Conservation (phyloP, 1,284 basidiomycete genomes). For the Apiotrichum sp. region DNA sequence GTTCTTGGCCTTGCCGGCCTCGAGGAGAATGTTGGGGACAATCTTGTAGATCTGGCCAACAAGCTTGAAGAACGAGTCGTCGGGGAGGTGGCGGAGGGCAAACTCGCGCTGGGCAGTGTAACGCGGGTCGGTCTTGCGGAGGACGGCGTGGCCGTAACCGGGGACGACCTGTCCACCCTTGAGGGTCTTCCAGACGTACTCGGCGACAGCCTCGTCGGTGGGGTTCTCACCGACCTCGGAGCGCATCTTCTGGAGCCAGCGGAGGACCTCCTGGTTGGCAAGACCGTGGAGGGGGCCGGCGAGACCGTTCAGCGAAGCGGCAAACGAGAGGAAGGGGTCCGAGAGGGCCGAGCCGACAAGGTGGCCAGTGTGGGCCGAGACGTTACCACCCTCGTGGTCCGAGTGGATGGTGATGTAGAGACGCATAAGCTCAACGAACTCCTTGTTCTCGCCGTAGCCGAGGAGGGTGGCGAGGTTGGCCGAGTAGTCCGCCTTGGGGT, state of each 20-base stretch:
- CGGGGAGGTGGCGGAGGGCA: conserved; percentile 78
- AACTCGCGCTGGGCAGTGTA: conserved; percentile 95
- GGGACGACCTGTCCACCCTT: conserved; percentile 88
- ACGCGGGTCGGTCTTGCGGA: conserved; percentile 95
- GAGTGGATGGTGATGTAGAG: conserved; percentile 98
- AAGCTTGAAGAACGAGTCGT: conserved; percentile 85
- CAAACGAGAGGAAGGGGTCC: conserved; percentile 94
- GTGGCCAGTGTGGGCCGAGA: conserved; percentile 94
- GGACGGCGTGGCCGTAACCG: conserved; percentile 92
- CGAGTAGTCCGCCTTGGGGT: conserved; percentile 84
- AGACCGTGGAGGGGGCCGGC: conserved; percentile 92
- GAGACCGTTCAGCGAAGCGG: conserved; percentile 89
- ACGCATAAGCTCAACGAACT: conserved; percentile 90
- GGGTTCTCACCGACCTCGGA: conserved; percentile 71
- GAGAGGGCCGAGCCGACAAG: conserved; percentile 96
- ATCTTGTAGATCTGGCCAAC: conserved; percentile 89
- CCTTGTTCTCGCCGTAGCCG: conserved; percentile 81
- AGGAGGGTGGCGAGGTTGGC: conserved; percentile 87
- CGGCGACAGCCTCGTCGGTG: conserved; percentile 75
- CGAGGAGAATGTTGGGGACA: conserved; percentile 85
- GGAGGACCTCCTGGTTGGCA: conserved; percentile 90
- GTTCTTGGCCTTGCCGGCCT: conserved; percentile 90
- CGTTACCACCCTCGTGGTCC: conserved; percentile 98
- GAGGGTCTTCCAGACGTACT: conserved; percentile 89
- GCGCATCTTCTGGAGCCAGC: conserved; percentile 85